These are phyloP conservation scores for Penicillium lagena DNA, from an alignment of 495 filamentous ascomycete species.

Conservation along the genomic window DNA sequence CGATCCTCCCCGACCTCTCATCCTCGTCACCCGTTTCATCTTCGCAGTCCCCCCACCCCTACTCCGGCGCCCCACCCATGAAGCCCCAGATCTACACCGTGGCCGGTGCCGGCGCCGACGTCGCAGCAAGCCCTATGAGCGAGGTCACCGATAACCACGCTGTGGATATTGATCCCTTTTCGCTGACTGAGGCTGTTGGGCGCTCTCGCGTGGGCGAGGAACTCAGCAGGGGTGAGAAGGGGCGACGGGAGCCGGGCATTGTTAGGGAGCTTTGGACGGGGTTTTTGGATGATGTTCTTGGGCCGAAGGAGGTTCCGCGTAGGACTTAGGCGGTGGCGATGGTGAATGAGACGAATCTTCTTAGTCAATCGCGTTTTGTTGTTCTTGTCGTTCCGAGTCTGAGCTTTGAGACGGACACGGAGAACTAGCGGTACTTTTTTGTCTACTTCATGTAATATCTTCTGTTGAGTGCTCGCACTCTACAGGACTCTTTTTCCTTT, in stretches of 20 bases:
- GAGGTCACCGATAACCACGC: constrained; percentile 55
- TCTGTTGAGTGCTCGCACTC: no score
- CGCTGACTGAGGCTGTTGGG: constrained; percentile 45
- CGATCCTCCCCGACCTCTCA: constrained; percentile 46
- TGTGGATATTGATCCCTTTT: constrained; percentile 51
- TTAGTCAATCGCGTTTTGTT: background rate
- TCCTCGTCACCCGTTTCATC: constrained; percentile 1
- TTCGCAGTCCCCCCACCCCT: constrained; percentile 6
- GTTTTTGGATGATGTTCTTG: constrained; percentile 54
- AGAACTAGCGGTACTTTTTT: no score
- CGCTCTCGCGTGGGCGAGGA: constrained; percentile 36
- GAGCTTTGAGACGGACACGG: no score
- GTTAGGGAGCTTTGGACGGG: constrained; percentile 47
- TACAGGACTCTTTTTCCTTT: no score
- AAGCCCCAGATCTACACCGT: constrained; percentile 53
- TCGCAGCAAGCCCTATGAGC: constrained; percentile 47
- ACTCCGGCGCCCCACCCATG: constrained; percentile 32
- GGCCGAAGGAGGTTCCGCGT: constrained; percentile 24
- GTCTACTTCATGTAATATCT: no score
- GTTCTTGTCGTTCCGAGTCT: background rate
- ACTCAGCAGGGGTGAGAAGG: constrained; percentile 15
- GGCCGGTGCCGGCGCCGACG: constrained; percentile 44
- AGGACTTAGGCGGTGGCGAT: constrained; percentile 13
- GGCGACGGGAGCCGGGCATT: constrained; percentile 27
- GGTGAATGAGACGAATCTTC: background rate